phyloP scores from a whole-genome alignment of 768 basidiomycete species.

The Rhizopogon vinicolor region DNA sequence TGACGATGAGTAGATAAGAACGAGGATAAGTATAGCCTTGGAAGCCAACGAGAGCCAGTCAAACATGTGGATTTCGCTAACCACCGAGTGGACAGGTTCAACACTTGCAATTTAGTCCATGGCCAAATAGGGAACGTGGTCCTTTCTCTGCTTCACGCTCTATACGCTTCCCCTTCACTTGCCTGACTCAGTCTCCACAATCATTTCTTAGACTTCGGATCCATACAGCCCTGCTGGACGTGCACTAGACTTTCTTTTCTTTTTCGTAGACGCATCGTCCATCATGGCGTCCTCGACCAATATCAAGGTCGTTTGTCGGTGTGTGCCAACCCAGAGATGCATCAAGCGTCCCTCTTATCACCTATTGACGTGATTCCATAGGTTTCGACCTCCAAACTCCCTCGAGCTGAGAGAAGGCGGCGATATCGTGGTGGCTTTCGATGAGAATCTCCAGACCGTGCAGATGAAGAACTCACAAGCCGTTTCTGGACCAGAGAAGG shows the following conservation, averaged over 20 bases:
- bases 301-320: conserved; percentile 99
- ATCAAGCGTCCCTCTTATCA: neutral
- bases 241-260: conserved; percentile 10
- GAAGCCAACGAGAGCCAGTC: neutral
- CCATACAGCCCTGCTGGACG: conserved; percentile 16
- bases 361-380: conserved; percentile 24
- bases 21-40: neutral
- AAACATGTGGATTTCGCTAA: neutral
- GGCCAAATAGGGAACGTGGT: no score
- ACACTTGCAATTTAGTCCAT: neutral
- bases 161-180: neutral
- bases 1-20: conserved; percentile 1
- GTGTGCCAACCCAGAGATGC: conserved; percentile 26
- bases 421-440: conserved; percentile 86
- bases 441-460: conserved; percentile 81
- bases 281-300: conserved; percentile 77
- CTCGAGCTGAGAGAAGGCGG: conserved; percentile 86
- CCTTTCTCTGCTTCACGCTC: neutral
- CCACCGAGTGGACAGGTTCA: no score
- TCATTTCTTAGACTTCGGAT: conserved; percentile 4
- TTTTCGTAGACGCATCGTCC: conserved; percentile 22
- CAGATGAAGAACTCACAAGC: conserved; percentile 67
- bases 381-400: conserved; percentile 93
- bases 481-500: conserved; percentile 84
- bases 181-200: neutral